Percentiles rank a stretch among this genome's conserved stretches.
These are phyloP conservation scores for Fusarium pseudoanthophilum DNA, from an alignment of 2,329 filamentous ascomycete species.

Conservation along the genomic window DNA sequence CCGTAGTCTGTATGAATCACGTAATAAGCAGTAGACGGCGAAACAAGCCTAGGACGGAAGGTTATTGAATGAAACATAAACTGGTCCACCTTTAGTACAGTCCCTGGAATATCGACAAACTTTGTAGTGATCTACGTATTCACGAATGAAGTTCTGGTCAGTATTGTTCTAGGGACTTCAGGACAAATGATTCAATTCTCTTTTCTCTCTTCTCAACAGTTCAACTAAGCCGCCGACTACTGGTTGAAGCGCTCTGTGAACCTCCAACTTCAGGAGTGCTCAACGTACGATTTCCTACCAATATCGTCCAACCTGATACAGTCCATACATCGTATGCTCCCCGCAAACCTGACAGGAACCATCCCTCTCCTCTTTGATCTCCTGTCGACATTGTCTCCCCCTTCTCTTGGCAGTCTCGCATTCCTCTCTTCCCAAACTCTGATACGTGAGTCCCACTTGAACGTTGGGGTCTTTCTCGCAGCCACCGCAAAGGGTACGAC, in stretches of 20 bases:
- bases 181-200: accelerated
- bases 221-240: accelerated
- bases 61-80: accelerated
- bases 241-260: accelerated
- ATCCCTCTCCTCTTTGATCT: neutral
- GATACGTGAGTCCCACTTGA: accelerated
- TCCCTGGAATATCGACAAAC: no score
- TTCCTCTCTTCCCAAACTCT: neutral
- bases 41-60: accelerated
- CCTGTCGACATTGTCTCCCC: neutral
- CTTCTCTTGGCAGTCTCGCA: neutral
- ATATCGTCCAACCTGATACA: neutral
- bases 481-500: neutral
- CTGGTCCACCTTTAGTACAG: accelerated
- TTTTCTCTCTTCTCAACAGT: neutral
- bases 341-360: neutral
- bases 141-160: accelerated
- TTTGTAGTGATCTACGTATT: accelerated
- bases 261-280: no score
- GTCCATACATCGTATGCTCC: neutral
- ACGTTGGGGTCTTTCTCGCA: neutral
- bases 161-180: accelerated
- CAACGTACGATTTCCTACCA: neutral
- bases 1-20: accelerated
- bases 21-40: accelerated